Conservation (phyloP, 768 basidiomycete species). For the Leccinum uliginosum region DNA sequence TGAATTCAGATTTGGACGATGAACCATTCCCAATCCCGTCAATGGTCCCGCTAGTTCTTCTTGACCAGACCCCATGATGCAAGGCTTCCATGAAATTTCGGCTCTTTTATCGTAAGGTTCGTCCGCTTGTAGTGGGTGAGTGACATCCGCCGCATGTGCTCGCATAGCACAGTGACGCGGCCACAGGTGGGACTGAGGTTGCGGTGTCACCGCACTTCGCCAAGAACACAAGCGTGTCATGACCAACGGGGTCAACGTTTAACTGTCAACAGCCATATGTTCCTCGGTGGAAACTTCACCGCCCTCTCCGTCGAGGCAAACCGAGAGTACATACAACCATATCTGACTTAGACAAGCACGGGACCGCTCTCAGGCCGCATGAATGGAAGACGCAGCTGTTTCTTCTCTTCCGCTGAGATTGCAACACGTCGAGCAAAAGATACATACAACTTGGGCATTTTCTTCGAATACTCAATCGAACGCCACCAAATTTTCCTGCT, state of each 20-base stretch:
- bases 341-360: neutral
- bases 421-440: neutral
- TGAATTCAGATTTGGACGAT: neutral
- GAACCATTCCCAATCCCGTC: neutral
- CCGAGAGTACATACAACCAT: neutral
- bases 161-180: neutral
- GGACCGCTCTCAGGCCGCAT: neutral
- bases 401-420: neutral
- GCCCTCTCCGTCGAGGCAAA: neutral
- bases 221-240: neutral
- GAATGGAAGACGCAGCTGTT: neutral
- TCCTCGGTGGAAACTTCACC: neutral
- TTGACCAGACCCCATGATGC: neutral
- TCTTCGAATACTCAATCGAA: constrained; percentile 10
- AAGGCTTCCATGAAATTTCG: constrained; percentile 10
- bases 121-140: neutral
- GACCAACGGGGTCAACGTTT: neutral
- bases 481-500: constrained; percentile 22
- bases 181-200: too few species aligned
- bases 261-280: neutral
- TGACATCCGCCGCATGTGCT: neutral
- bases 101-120: constrained; percentile 8
- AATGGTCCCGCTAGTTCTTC: neutral
- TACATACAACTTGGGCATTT: neutral
- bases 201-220: constrained; percentile 2